Conservation (phyloP, 495 filamentous ascomycete species). For the Penicillium fimorum region DNA sequence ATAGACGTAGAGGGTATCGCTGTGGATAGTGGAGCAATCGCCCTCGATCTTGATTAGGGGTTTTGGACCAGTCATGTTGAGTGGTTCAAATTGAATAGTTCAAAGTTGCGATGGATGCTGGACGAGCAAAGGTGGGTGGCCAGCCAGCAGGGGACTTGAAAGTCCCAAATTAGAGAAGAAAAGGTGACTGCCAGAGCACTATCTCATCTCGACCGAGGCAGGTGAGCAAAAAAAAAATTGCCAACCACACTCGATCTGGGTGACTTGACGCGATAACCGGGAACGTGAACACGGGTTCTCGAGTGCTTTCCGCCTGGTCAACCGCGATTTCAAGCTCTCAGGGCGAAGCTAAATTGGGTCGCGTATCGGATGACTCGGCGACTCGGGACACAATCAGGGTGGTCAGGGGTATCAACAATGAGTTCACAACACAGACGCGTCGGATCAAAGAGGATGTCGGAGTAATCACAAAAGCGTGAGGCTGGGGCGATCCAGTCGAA, state of each 20-base stretch:
- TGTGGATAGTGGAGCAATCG: constrained; percentile 78
- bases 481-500: constrained; percentile 12
- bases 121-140: constrained; percentile 33
- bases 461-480: constrained; percentile 5
- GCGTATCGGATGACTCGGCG: constrained; percentile 11
- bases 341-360: not conserved
- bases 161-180: constrained; percentile 20
- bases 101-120: constrained; percentile 25
- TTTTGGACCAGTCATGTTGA: constrained; percentile 60
- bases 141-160: constrained; percentile 30
- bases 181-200: constrained; percentile 45
- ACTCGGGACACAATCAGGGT: constrained; percentile 1
- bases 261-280: not conserved
- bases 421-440: constrained; percentile 3
- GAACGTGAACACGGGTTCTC: not conserved
- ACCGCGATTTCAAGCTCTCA: constrained; percentile 2
- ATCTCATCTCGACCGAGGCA: constrained; percentile 34
- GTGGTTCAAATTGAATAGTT: constrained; percentile 22
- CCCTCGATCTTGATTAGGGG: constrained; percentile 65
- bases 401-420: constrained; percentile 2
- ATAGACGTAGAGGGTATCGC: constrained; percentile 85
- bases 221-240: constrained; percentile 7
- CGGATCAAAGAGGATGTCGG: not conserved
- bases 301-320: not conserved
- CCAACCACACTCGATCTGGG: not conserved